Conservation (phyloP, 179 eudicot species). For the Silene vulgaris region DNA sequence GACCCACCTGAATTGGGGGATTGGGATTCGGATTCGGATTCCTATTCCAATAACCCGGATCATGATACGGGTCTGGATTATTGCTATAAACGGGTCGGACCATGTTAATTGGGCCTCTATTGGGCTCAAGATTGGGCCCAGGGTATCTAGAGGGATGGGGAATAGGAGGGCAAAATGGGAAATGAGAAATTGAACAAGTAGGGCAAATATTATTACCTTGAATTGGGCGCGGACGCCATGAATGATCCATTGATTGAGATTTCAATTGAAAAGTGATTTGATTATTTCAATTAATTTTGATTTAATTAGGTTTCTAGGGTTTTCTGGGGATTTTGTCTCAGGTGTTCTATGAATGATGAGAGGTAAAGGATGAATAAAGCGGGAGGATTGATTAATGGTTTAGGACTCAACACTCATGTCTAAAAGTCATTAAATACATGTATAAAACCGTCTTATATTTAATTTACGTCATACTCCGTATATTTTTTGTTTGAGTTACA, state of each 20-base stretch:
- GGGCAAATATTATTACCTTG: slow-evolving; percentile 60
- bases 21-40: slow-evolving; percentile 45
- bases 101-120: slow-evolving; percentile 21
- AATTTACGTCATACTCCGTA: too few relatives aligned
- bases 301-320: slow-evolving; percentile 9
- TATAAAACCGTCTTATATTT: too few relatives aligned
- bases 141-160: slow-evolving; percentile 31
- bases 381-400: not conserved
- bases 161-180: slow-evolving; percentile 61
- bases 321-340: slow-evolving; percentile 1
- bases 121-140: slow-evolving; percentile 29
- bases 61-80: slow-evolving; percentile 29
- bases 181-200: slow-evolving; percentile 57
- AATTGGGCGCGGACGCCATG: slow-evolving; percentile 57
- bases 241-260: slow-evolving; percentile 52
- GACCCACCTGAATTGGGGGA: slow-evolving; percentile 25
- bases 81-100: slow-evolving; percentile 23
- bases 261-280: not conserved
- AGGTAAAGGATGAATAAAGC: not conserved
- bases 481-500: too few relatives aligned
- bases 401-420: not conserved
- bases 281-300: not conserved
- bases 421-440: too few relatives aligned
- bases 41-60: slow-evolving; percentile 32
- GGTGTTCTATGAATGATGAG: not conserved